Percentiles rank a stretch among this genome's conserved stretches.
These are phyloP conservation scores for Russula sp. DNA, from an alignment of 768 basidiomycete genomes.

Conservation along the genomic window DNA sequence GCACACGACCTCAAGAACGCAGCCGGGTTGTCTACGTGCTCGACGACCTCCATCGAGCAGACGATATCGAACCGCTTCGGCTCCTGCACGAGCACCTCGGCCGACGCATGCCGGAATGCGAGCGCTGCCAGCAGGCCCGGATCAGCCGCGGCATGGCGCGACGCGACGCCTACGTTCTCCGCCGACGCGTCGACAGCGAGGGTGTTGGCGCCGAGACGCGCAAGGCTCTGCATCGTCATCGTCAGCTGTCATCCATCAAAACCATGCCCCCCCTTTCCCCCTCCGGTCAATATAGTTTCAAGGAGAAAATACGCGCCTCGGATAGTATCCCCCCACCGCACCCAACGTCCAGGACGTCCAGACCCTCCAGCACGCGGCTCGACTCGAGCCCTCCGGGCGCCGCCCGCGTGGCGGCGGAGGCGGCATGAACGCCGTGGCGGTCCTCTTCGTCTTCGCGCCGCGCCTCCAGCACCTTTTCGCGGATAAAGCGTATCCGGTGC, in stretches of 20 bases:
- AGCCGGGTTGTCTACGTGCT: conserved; percentile 92
- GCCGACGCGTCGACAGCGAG: conserved; percentile 89
- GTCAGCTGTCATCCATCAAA: too few relatives aligned
- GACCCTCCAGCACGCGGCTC: conserved; percentile 45
- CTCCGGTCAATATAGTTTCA: too few relatives aligned
- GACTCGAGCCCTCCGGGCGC: conserved; percentile 20
- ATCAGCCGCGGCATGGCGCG: conserved; percentile 74
- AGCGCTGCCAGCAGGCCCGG: conserved; percentile 48
- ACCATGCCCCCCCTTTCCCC: too few relatives aligned
- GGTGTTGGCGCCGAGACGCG: conserved; percentile 82
- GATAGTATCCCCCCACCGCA: conserved; percentile 93
- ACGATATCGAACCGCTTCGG: conserved; percentile 80
- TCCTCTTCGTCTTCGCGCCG: conserved; percentile 44
- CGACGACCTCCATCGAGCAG: conserved; percentile 96
- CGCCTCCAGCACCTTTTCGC: conserved; percentile 63
- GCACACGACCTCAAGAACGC: conserved; percentile 79
- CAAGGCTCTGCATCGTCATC: conserved; percentile 54
- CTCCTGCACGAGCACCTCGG: conserved; percentile 65
- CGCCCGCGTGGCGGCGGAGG: conserved; percentile 29
- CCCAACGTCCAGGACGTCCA: conserved; percentile 83
- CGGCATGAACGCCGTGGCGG: too few relatives aligned
- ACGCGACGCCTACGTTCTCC: conserved; percentile 81
- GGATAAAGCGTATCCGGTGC: conserved; percentile 73
- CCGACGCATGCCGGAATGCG: conserved; percentile 65
- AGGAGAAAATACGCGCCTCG: conserved; percentile 50